Percentiles rank a stretch among this genome's conserved stretches.
Conservation (phyloP, 345 rosid genomes). For the Mercurialis annua region DNA sequence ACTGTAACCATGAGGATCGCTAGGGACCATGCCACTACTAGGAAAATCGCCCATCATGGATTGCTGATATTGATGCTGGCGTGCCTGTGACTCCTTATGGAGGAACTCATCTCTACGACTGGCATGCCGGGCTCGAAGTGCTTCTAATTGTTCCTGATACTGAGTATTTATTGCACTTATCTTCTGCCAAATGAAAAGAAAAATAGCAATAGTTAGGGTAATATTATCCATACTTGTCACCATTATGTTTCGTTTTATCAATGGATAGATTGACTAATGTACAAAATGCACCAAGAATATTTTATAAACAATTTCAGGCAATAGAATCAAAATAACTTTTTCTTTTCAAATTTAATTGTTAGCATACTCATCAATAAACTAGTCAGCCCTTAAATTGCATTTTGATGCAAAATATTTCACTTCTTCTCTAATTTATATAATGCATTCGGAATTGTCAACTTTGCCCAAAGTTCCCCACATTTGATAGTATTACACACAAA, state of each 20-base stretch:
- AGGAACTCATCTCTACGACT: constrained; percentile 68
- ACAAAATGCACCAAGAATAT: too few species aligned
- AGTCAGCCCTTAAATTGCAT: neutral
- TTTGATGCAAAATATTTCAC: neutral
- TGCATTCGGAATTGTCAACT: neutral
- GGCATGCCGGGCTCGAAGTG: constrained; percentile 60
- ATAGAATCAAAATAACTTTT: neutral
- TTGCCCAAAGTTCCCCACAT: too few species aligned
- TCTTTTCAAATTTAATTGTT: neutral
- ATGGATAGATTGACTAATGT: too few species aligned
- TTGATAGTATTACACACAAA: too few species aligned
- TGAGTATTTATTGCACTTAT: constrained; percentile 60
- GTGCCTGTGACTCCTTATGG: constrained; percentile 53
- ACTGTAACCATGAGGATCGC: constrained; percentile 46
- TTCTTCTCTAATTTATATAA: neutral
- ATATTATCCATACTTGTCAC: neutral
- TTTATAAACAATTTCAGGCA: neutral
- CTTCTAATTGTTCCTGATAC: constrained; percentile 63
- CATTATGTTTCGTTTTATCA: too few species aligned
- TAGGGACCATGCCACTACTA: constrained; percentile 33
- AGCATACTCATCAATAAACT: neutral
- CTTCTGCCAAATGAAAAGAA: constrained; percentile 42
- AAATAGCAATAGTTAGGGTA: neutral
- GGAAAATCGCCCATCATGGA: constrained; percentile 41
- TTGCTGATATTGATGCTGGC: constrained; percentile 64